Evolutionary conservation across 768 basidiomycete species (phyloP).

Genomic region (Scleroderma citrinum): DNA sequence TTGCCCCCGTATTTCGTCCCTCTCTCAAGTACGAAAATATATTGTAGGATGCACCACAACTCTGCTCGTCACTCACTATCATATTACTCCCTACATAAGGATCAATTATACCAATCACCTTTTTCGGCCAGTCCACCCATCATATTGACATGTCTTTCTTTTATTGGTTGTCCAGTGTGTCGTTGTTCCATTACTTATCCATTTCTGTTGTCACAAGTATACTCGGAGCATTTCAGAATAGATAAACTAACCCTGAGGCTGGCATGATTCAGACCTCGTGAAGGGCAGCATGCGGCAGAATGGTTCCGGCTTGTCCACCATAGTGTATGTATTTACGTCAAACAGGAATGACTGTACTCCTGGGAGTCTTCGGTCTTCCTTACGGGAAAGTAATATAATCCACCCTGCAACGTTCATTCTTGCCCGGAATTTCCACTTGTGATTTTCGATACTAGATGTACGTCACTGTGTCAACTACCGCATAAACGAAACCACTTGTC

Average conservation of each 20-base stretch:
- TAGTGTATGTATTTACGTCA: no score
- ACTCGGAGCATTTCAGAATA: slow-evolving; percentile 22
- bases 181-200: slow-evolving; percentile 25
- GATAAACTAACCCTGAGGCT: slow-evolving; percentile 5
- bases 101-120: slow-evolving; percentile 6
- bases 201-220: slow-evolving; percentile 27
- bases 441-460: no score
- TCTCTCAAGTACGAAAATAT: background rate
- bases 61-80: slow-evolving; percentile 15
- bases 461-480: no score
- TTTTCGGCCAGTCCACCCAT: slow-evolving; percentile 13
- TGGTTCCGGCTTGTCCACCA: no score
- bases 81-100: slow-evolving; percentile 19
- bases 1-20: background rate
- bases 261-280: no score
- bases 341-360: no score
- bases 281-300: no score
- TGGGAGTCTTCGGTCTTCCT: no score
- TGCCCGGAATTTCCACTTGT: no score
- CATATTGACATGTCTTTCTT: slow-evolving; percentile 15
- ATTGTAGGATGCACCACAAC: slow-evolving; percentile 2
- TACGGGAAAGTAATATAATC: no score
- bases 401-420: no score
- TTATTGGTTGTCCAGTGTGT: slow-evolving; percentile 16
- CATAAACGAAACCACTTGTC: no score